Evolutionary conservation across 1,284 basidiomycete species (phyloP).

Genomic region (Ustanciosporium gigantosporum): DNA sequence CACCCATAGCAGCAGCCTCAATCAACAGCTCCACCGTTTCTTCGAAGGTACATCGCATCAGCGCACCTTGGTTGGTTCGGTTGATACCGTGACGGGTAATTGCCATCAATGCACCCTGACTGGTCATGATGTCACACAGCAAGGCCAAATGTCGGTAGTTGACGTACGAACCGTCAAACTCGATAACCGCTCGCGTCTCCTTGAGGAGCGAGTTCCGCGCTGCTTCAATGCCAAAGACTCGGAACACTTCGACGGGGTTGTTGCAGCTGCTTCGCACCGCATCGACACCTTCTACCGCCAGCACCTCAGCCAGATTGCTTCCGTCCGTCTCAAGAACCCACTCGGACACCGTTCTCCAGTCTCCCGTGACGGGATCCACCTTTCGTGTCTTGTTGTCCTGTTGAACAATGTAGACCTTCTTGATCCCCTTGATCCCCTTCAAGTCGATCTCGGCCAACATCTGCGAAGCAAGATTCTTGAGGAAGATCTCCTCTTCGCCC

Average conservation of each 20-base stretch:
- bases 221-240: slow-evolving; percentile 97
- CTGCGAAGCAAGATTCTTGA: slow-evolving; percentile 91
- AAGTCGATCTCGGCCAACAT: slow-evolving; percentile 94
- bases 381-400: slow-evolving; percentile 73
- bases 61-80: slow-evolving; percentile 73
- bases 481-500: slow-evolving; percentile 92
- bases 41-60: slow-evolving; percentile 98
- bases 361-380: slow-evolving; percentile 54
- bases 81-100: slow-evolving; percentile 99
- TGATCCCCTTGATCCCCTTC: slow-evolving; percentile 85
- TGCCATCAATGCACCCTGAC: slow-evolving; percentile 92
- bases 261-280: slow-evolving; percentile 90
- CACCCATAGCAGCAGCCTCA: slow-evolving; percentile 96
- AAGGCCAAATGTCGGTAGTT: slow-evolving; percentile 96
- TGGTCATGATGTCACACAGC: slow-evolving; percentile 97
- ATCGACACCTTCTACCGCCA: slow-evolving; percentile 94
- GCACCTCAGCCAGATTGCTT: slow-evolving; percentile 65
- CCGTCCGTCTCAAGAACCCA: slow-evolving; percentile 99
- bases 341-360: slow-evolving; percentile 65
- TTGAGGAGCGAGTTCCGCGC: slow-evolving; percentile 89
- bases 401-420: slow-evolving; percentile 88
- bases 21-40: slow-evolving; percentile 99
- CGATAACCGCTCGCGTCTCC: slow-evolving; percentile 83
- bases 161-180: slow-evolving; percentile 99
- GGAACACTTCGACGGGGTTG: slow-evolving; percentile 93